These are phyloP conservation scores for Neofusicoccum parvum DNA, from an alignment of 2,329 filamentous ascomycete species.

Conservation along the genomic window DNA sequence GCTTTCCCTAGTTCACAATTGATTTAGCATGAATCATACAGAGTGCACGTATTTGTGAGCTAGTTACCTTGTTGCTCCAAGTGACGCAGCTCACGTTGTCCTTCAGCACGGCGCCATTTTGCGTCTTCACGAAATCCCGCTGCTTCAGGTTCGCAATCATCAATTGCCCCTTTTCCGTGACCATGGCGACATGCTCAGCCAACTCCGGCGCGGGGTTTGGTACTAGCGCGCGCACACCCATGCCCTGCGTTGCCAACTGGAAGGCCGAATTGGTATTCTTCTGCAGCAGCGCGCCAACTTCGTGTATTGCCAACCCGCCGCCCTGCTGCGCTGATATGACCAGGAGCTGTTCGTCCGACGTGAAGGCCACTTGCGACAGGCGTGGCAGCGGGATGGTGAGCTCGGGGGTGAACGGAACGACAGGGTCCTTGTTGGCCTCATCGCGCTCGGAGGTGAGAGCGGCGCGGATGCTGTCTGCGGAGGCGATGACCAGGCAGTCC, in stretches of 20 bases:
- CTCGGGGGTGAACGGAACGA: constrained; percentile 75
- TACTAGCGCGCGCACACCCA: constrained; percentile 70
- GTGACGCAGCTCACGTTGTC: constrained; percentile 78
- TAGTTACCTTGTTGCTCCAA: constrained; percentile 73
- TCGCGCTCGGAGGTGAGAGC: constrained; percentile 84
- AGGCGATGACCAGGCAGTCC: constrained; percentile 87
- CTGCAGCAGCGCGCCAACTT: constrained; percentile 68
- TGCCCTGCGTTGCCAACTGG: constrained; percentile 75
- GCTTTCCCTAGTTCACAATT: constrained; percentile 64
- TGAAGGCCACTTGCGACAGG: constrained; percentile 88
- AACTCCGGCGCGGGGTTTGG: constrained; percentile 79
- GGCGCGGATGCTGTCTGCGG: constrained; percentile 78
- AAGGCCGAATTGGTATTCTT: constrained; percentile 69
- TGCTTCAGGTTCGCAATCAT: constrained; percentile 80
- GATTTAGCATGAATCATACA: too few relatives aligned
- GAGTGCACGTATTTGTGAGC: too few relatives aligned
- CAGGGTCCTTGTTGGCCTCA: constrained; percentile 57
- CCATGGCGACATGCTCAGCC: constrained; percentile 75
- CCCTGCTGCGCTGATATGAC: constrained; percentile 80
- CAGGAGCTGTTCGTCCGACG: constrained; percentile 82
- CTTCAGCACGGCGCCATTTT: constrained; percentile 66
- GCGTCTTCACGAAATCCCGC: constrained; percentile 58
- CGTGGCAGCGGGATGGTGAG: constrained; percentile 72
- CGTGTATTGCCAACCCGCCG: constrained; percentile 81
- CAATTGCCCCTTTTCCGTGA: constrained; percentile 79